Conservation (phyloP, 164 flowering plant species). For the Vitis rotundifolia region DNA sequence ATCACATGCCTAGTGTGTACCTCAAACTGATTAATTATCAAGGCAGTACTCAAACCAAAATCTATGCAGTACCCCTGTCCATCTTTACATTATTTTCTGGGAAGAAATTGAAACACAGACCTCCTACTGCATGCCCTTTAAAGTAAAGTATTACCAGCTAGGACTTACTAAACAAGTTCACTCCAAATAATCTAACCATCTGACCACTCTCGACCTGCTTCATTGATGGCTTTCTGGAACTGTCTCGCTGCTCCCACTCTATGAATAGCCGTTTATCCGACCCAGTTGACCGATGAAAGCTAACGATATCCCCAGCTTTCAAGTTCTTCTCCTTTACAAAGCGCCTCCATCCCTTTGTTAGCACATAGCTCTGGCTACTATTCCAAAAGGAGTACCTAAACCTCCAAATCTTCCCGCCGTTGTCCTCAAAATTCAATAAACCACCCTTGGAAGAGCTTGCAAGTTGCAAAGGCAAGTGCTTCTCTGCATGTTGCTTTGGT, state of each 20-base stretch:
- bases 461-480: conserved; percentile 1
- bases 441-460: background rate
- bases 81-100: too few relatives aligned
- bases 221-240: too few relatives aligned
- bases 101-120: too few relatives aligned
- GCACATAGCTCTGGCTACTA: conserved; percentile 16
- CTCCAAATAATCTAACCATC: too few relatives aligned
- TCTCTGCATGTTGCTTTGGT: conserved; percentile 18
- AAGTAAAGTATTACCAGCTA: too few relatives aligned
- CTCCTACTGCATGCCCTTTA: too few relatives aligned
- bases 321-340: conserved; percentile 18
- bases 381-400: conserved; percentile 15
- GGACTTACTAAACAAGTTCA: too few relatives aligned
- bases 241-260: background rate
- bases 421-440: conserved; percentile 10
- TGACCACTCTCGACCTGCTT: too few relatives aligned
- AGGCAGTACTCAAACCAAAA: too few relatives aligned
- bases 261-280: conserved; percentile 1
- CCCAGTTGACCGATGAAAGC: conserved; percentile 8
- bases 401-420: conserved; percentile 4
- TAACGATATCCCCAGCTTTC: conserved; percentile 10
- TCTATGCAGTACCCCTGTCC: too few relatives aligned
- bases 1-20: too few relatives aligned
- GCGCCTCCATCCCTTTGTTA: conserved; percentile 18
- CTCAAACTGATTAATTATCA: too few relatives aligned